A percentile compares a stretch with the other conserved stretches of the same genome.
Evolutionary conservation across 345 rosid genomes (phyloP).

Genomic region (Durio zibethinus): DNA sequence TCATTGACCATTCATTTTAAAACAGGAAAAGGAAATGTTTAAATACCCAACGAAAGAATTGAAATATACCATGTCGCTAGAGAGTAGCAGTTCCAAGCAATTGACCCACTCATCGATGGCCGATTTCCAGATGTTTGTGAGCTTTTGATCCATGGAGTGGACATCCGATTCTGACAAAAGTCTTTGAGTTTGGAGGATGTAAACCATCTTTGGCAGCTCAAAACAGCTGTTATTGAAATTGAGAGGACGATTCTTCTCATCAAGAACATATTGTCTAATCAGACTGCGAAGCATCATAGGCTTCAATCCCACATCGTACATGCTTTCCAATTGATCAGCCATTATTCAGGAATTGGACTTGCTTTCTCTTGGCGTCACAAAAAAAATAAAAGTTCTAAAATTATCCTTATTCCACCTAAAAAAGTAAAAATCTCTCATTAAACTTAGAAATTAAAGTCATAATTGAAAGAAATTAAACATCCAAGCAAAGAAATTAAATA

Average conservation of each 20-base stretch:
- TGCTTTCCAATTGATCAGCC: slow-evolving; percentile 42
- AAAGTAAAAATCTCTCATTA: no score
- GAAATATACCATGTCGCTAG: slow-evolving; percentile 48
- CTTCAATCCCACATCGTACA: slow-evolving; percentile 52
- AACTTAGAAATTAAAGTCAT: no score
- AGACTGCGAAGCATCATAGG: slow-evolving; percentile 56
- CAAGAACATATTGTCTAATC: slow-evolving; percentile 53
- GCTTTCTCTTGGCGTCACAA: no score
- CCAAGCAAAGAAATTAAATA: no score
- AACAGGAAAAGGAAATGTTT: neutral
- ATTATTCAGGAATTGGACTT: slow-evolving; percentile 14
- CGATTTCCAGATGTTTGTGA: slow-evolving; percentile 43
- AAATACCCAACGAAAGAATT: neutral
- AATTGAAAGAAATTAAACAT: no score
- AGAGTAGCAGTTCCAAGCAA: slow-evolving; percentile 41
- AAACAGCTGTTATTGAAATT: slow-evolving; percentile 15
- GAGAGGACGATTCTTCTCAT: slow-evolving; percentile 53
- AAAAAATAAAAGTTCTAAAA: no score
- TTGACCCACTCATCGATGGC: slow-evolving; percentile 72
- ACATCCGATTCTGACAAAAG: slow-evolving; percentile 48
- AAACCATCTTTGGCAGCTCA: slow-evolving; percentile 44
- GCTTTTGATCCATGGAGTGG: slow-evolving; percentile 33
- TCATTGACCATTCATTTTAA: neutral
- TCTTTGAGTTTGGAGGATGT: slow-evolving; percentile 39
- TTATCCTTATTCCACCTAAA: no score